Base-by-base conservation (phyloP, 257 asterid genomes). In the Apocynum venetum region DNA sequence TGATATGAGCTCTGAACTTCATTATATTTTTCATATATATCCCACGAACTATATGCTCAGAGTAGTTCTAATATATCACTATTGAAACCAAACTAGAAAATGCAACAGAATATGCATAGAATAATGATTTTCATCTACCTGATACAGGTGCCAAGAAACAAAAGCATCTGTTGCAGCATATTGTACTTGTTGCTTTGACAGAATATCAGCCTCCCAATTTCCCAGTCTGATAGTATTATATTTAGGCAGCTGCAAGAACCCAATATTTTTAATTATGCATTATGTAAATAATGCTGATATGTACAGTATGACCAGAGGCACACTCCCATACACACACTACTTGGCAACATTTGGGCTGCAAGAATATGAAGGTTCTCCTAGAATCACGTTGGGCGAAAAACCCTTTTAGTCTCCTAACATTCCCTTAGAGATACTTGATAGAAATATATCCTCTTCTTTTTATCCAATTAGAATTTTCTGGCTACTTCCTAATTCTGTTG, bases 81-180 rank as follows among this genome's bases (percentile, higher is more conserved):
- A 59, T 36, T 6, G 57, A 38, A 74, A 12, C 60, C 67, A 59
- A 40, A 17, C 68, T 15, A 61, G 44, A 73, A 60, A 5, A 9
- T 9, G 35, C 38, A 11, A 61, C 25, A 6, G 60, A 52, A 66
- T 12, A 48, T 0, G 61, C 71, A 31, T 52, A 77, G 38, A 48
- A 60, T 59, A 67, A 44, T 66, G 8, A 74, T 66, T 59, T 61
- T 59, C 43, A 36, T 75, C 49, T 85, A 94, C 98, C 97, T 94
- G 92, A 89, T 87, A 85, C 8, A 94, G 89, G 82, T 85, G 78
- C 97, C 97, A 92, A 47, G 98, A 94, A 76, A 86, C 81, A 8
- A 91, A 94, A 69, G 98, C 98, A 87, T 94, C 98, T 8, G 95
- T 88, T 66, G 98, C 97, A 41, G 97, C 98, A 83, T 94, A 94